phyloP scores from a whole-genome alignment of 345 rosid species.

The Eucalyptus sideroxylon region DNA sequence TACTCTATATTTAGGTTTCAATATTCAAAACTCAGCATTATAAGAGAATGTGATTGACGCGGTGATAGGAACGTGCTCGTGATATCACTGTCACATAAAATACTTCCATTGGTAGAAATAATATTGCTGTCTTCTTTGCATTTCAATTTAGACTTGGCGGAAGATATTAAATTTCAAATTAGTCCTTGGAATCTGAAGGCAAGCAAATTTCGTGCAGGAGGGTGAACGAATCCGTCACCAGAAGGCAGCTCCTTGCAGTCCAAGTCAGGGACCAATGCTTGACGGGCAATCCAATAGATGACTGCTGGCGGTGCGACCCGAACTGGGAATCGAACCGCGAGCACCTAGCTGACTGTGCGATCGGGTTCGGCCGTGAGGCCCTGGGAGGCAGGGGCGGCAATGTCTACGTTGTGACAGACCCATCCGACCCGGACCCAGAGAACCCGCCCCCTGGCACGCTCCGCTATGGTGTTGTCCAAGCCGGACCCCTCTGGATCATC shows the following conservation, averaged over 20 bases:
- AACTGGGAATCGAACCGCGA: not conserved
- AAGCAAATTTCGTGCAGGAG: not conserved
- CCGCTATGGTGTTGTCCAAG: conserved; percentile 5
- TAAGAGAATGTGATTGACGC: not conserved
- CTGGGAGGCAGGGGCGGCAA: conserved; percentile 1
- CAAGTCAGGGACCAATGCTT: not conserved
- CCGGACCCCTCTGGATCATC: conserved; percentile 9
- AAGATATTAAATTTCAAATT: not conserved
- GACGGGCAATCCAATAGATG: conserved; percentile 3
- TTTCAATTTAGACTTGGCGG: not conserved
- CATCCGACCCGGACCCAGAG: conserved; percentile 1
- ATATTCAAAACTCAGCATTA: not conserved
- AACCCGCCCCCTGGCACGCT: conserved; percentile 7
- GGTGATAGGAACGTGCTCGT: not conserved
- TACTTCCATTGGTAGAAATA: not conserved
- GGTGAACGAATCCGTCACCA: not conserved
- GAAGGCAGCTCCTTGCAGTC: not conserved
- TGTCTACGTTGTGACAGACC: not conserved
- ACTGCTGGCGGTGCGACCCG: conserved; percentile 4
- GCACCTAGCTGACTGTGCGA: not conserved
- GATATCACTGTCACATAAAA: not conserved
- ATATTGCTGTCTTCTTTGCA: not conserved
- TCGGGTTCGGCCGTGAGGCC: conserved; percentile 3
- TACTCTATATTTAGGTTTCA: not conserved
- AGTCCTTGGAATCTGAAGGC: not conserved